phyloP scores from a whole-genome alignment of 2,329 filamentous ascomycete genomes.

The Exophiala phaeomuriformis region DNA sequence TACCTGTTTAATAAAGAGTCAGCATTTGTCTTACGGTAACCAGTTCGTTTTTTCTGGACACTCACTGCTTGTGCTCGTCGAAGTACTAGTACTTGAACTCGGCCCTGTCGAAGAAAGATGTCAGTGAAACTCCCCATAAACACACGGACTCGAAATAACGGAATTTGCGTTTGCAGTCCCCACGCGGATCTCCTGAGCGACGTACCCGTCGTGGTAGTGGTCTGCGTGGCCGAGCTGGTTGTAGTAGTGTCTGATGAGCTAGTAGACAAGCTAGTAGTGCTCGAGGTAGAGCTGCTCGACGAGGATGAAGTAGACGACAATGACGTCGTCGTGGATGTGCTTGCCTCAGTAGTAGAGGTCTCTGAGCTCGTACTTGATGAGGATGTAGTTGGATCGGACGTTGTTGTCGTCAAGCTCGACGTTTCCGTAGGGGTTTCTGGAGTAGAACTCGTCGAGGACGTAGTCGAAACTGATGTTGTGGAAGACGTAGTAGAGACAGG shows the following conservation, averaged over 20 bases:
- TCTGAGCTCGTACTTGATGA: neutral
- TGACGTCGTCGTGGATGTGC: neutral
- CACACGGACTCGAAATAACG: neutral
- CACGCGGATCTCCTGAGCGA: neutral
- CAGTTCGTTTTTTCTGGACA: neutral
- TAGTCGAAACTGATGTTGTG: neutral
- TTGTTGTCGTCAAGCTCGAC: neutral
- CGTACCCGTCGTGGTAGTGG: conserved; percentile 1
- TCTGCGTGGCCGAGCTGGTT: neutral
- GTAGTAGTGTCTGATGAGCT: neutral
- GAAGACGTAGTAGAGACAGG: neutral
- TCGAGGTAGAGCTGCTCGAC: neutral
- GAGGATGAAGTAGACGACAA: neutral
- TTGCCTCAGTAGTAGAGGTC: neutral
- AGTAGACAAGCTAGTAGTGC: neutral
- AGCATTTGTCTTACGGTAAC: no score
- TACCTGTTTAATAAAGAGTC: neutral
- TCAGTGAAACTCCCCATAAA: neutral
- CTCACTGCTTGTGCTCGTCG: conserved; percentile 3
- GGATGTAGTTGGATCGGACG: neutral
- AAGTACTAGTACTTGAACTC: conserved; percentile 14
- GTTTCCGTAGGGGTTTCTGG: neutral
- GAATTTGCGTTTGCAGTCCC: neutral
- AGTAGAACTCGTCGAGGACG: neutral
- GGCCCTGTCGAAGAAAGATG: neutral